Evolutionary conservation across 208 protist species (phyloP), one percentile per base, ranked within the genome.

Genomic region (Wallacemonas sp.): DNA sequence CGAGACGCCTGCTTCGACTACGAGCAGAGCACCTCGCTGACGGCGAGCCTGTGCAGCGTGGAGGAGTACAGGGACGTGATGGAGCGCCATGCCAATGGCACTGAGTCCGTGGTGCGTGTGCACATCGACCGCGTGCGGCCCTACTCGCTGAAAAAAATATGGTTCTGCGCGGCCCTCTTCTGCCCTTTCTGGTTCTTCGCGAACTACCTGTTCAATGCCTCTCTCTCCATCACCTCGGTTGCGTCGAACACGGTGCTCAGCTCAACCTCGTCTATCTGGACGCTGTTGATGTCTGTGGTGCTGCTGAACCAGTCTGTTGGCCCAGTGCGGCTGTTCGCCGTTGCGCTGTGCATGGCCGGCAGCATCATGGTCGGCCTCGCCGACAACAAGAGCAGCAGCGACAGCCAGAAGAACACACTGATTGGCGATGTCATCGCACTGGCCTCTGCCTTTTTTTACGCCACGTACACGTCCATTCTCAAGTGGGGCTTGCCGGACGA

Each of bases 181-280:
- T 95, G 89, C 61, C 87, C 89, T 0, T 69, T 97, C 18, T 97
- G 92, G 94, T 95, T 97, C 64, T 29, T 88, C 14, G 92, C 91
- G 20, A 98, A 98, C 72, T 95, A 87, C 65, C 72, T 94, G 36
- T 98, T 97, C 67, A 98, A 98, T 67, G 39, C 88, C 23, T 95
- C 86, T 8, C 88, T 98, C 20, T 88, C 89, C 18, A 67, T 72
- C 50, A 93, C 91, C 1, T 96, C 89, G 11, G 88, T 98, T 1
- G 79, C 89, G 26, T 97, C 91, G 31, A 94, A 92, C 77, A 96
- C 90, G 26, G 84, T 97, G 22, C 71, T 98, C 20, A 94, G 86
- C 67, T 82, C 85, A 23, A 97, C 89, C 26, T 92, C 84, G 16
- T 87, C 81, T 32, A 76, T 98, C 26, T 97, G 91, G 91, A 91